Evolutionary conservation across 177 flowering plant species (phyloP).

Genomic region (Telopea speciosissima): DNA sequence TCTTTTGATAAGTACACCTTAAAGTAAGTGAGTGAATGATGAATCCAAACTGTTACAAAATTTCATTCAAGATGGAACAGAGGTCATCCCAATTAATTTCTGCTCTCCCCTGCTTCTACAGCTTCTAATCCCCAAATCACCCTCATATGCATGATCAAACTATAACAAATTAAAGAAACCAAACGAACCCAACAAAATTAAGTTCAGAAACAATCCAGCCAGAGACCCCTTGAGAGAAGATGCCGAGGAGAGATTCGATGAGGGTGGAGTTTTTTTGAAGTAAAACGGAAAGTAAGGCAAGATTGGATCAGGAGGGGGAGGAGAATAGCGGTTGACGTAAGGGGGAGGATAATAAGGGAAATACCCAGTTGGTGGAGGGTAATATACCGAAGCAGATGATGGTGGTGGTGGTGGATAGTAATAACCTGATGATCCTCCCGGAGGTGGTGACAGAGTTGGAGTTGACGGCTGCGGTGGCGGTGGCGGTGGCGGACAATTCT

Average conservation of each 20-base stretch:
- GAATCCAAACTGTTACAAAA: no score
- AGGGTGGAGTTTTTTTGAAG: not conserved
- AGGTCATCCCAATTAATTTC: no score
- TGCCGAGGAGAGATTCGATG: not conserved
- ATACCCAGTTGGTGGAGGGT: not conserved
- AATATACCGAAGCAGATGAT: not conserved
- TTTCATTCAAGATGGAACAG: no score
- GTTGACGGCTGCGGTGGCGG: not conserved
- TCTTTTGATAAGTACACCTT: no score
- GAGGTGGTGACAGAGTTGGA: not conserved
- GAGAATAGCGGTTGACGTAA: not conserved
- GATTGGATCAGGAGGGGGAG: conserved; percentile 1
- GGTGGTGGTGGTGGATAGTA: not conserved
- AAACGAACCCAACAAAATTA: conserved; percentile 1
- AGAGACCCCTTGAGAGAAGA: not conserved
- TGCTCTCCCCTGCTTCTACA: no score
- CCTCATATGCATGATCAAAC: no score
- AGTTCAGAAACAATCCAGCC: not conserved
- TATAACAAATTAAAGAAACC: no score
- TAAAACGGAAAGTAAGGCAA: not conserved
- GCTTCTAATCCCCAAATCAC: no score
- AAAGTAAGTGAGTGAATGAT: no score
- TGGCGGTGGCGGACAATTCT: not conserved
- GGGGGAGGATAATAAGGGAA: not conserved
- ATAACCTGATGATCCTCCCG: not conserved